Evolutionary conservation across 2,329 filamentous ascomycete species (phyloP), one percentile per base, ranked within the genome.

Genomic region (Pseudopyricularia javanii): DNA sequence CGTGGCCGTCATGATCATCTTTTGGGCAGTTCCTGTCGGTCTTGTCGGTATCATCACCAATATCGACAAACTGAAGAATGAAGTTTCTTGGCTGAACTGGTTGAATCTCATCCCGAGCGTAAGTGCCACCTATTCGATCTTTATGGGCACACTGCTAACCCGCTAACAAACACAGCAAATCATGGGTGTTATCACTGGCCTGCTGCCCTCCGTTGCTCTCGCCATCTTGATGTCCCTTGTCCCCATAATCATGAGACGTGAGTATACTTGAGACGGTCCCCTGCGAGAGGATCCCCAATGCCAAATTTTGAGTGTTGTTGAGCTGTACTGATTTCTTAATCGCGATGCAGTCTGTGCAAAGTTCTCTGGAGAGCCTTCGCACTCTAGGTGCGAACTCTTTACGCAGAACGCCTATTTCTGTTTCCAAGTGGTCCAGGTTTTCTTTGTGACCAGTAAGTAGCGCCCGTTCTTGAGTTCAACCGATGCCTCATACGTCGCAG

Each of bases 381-480:
- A 81, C 7, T 85, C 89, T 1, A 78, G 85, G 11, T 83, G 95
- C 15, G 93, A 98, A 66, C 73, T 97, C 8, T 90, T 89, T 54
- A 90, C 88, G 0, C 89, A 97, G 64, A 93, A 91, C 62, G 86
- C 82, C 59, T 97, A 94, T 74, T 98, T 95, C 62, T 81, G 79
- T 47, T 94, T 94, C 71, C 88, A 93, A 65, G 80, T 95, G 28
- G 74, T 91, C 11, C 88, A 95, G 64, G 87, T 94, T 48, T 95
- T 95, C 70, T 72, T 95, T 26, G 81, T 95, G 51, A 85, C 86
- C 0, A 93, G 37, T 43, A 22, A 22, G 37, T 43, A n/a, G n/a
- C n/a, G n/a, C n/a, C n/a, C n/a, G n/a, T n/a, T n/a, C n/a, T n/a
- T n/a, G n/a, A n/a, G n/a, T n/a, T n/a, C n/a, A n/a, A n/a, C n/a